Conservation (phyloP, 2,329 filamentous ascomycete species). For the Aspergillus luchuensis region DNA sequence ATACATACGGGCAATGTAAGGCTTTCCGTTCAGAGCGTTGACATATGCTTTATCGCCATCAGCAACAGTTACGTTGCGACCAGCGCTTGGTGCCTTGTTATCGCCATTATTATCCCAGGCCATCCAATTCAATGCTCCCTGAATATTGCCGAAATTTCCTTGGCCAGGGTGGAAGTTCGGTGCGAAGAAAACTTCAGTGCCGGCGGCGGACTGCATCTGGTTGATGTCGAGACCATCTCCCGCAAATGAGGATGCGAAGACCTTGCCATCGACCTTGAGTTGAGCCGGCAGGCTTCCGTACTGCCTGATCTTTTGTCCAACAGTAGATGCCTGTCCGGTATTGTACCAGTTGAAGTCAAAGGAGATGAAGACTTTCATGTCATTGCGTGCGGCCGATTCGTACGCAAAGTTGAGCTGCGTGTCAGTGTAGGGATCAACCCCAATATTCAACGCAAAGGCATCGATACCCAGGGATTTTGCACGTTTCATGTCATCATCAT, state of each 20-base stretch:
- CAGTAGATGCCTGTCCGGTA: conserved; percentile 38
- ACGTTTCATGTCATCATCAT: conserved; percentile 51
- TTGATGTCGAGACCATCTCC: conserved; percentile 51
- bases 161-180: conserved; percentile 53
- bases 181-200: conserved; percentile 50
- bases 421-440: conserved; percentile 46
- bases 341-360: conserved; percentile 59
- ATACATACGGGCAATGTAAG: conserved; percentile 52
- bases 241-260: conserved; percentile 58
- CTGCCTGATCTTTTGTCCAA: conserved; percentile 51
- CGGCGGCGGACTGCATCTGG: conserved; percentile 47
- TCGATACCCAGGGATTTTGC: conserved; percentile 51
- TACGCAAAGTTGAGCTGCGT: conserved; percentile 54
- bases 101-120: conserved; percentile 47
- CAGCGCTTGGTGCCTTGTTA: conserved; percentile 53
- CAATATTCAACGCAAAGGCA: conserved; percentile 56
- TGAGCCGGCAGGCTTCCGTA: conserved; percentile 51
- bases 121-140: conserved; percentile 50
- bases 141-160: conserved; percentile 41
- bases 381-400: conserved; percentile 48
- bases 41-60: conserved; percentile 40
- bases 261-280: conserved; percentile 52
- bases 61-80: conserved; percentile 45
- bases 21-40: conserved; percentile 40
- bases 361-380: conserved; percentile 59